These are phyloP conservation scores for Leccinum fibrillosum DNA, from an alignment of 768 basidiomycete species.

Conservation along the genomic window DNA sequence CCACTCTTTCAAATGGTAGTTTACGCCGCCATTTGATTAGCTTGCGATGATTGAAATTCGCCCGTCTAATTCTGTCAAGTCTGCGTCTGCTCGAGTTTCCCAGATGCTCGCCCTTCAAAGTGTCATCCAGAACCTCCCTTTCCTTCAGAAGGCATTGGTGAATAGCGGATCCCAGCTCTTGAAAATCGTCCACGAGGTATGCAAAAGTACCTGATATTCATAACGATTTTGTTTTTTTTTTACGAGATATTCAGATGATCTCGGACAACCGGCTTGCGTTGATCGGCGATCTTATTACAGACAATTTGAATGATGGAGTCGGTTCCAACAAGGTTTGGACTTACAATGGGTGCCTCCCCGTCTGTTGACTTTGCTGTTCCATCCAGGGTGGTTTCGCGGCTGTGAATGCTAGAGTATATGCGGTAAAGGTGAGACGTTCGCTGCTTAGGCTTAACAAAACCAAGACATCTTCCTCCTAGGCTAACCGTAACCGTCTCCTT, in stretches of 20 bases:
- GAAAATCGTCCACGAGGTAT: slow-evolving; percentile 57
- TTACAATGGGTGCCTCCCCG: neutral
- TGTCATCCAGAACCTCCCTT: slow-evolving; percentile 64
- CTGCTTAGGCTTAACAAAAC: neutral
- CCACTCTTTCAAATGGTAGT: neutral
- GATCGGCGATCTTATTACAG: slow-evolving; percentile 58
- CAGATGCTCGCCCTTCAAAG: slow-evolving; percentile 80
- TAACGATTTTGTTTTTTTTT: neutral
- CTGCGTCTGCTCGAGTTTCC: slow-evolving; percentile 63
- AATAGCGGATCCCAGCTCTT: slow-evolving; percentile 60
- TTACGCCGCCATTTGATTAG: slow-evolving; percentile 34
- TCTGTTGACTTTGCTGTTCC: neutral
- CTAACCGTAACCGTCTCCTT: slow-evolving; percentile 77
- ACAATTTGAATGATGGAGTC: slow-evolving; percentile 72
- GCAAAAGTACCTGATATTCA: neutral
- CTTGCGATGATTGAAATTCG: slow-evolving; percentile 63
- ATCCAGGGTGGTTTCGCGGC: slow-evolving; percentile 66
- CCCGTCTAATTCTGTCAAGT: slow-evolving; percentile 51
- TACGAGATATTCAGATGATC: slow-evolving; percentile 51
- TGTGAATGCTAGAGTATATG: slow-evolving; percentile 82
- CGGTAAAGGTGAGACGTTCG: slow-evolving; percentile 56
- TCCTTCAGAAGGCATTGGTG: slow-evolving; percentile 58
- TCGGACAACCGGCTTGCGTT: slow-evolving; percentile 65
- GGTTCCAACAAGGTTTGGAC: slow-evolving; percentile 53
- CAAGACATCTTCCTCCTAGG: slow-evolving; percentile 34